Evolutionary conservation across 345 rosid genomes (phyloP), one percentile per base, ranked within the genome.

Genomic region (Kernera saxatilis): DNA sequence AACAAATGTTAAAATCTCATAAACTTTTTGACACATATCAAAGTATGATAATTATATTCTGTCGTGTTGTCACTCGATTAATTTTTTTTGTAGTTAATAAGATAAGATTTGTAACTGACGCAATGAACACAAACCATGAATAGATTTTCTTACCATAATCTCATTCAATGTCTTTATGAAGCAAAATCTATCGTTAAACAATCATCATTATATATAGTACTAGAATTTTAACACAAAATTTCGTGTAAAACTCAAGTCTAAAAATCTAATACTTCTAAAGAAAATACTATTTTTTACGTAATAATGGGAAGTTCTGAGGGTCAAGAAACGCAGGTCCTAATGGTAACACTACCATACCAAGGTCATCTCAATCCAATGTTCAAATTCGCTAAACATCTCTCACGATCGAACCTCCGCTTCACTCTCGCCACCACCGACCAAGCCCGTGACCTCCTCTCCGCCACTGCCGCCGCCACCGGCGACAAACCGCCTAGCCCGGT

Each of bases 341-440:
- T 84, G 83, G 88, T 88, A 45, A 70, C 86, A 45, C 8, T 79
- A 23, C 67, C 86, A 14, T n/a, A 48, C 18, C 39, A 73, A 73
- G 72, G 77, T 30, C 76, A 72, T 9, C 10, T 72, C 64, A 72
- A 64, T 33, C 76, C 76, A 44, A 33, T 72, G 64, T 77, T 86
- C 14, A 81, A 77, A 77, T 61, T 86, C 2, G 90, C 82, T 35
- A 77, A 83, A 54, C 67, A 64, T 36, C 81, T 84, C n/a, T 61
- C 66, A 21, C 52, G 65, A 23, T 70, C 75, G 46, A 87, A 82
- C 1, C 46, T 86, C 12, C 70, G 53, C 49, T 76, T 86, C 77
- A 83, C 83, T 7, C n/a, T 88, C 2, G 85, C 87, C 76, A 77
- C 85, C 40, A 69, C 61, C 14, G 82, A 88, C 12, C 53, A 72